Conservation (phyloP, 306 rosid genomes). For the Crataegus laevigata region DNA sequence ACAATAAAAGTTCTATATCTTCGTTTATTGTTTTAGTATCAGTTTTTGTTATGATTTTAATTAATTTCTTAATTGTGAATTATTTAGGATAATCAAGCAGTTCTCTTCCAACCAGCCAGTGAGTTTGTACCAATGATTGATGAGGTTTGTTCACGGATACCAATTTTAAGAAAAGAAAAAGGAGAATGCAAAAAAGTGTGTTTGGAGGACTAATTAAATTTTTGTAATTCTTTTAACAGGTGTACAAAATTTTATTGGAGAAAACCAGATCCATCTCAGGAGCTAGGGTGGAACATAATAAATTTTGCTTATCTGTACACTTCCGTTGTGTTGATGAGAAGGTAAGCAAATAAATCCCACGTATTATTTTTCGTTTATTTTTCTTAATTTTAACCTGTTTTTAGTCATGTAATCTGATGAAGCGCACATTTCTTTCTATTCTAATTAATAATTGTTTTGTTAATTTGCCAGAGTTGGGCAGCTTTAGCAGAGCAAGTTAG, state of each 20-base stretch:
- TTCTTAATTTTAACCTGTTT: not conserved
- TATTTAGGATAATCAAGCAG: conserved; percentile 49
- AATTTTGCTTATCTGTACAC: conserved; percentile 86
- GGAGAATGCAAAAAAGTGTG: not conserved
- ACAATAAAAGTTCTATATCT: not conserved
- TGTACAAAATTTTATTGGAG: conserved; percentile 50
- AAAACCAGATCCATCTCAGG: conserved; percentile 71
- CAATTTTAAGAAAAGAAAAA: not conserved
- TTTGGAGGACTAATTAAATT: conserved; percentile 6
- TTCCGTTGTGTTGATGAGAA: conserved; percentile 95
- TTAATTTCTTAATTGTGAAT: conserved; percentile 1
- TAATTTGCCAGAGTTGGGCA: conserved; percentile 56
- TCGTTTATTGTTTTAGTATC: conserved; percentile 3
- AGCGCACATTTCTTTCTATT: not conserved
- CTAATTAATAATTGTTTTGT: not conserved
- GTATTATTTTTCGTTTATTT: not conserved
- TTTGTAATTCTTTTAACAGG: conserved; percentile 29
- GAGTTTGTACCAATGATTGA: conserved; percentile 78
- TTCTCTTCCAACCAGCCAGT: conserved; percentile 73
- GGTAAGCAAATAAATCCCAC: conserved; percentile 31
- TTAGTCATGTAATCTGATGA: not conserved
- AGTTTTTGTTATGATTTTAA: not conserved
- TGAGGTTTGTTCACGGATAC: conserved; percentile 44
- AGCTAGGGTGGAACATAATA: conserved; percentile 82
- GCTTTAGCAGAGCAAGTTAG: conserved; percentile 66